Evolutionary conservation across 345 rosid species (phyloP).

Genomic region (Eucalyptus polybractea): DNA sequence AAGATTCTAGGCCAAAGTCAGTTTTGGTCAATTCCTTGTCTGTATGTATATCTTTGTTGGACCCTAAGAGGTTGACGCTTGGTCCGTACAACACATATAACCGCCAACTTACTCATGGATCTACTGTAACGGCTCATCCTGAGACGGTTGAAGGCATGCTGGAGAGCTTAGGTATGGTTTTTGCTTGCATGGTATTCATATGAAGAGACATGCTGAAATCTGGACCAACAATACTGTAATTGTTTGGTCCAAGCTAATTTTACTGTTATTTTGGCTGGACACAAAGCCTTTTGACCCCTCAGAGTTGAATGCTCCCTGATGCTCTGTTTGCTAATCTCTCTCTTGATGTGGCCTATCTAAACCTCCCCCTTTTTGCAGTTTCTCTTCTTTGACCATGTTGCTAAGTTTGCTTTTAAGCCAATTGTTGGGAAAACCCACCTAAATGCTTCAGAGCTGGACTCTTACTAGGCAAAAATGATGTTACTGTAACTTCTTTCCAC

Average conservation of each 20-base stretch:
- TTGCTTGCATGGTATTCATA: not conserved
- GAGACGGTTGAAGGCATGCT: constrained; percentile 86
- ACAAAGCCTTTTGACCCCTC: not conserved
- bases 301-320: not conserved
- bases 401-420: not conserved
- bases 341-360: not conserved
- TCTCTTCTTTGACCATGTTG: not conserved
- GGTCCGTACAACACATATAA: constrained; percentile 50
- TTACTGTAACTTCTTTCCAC: not conserved
- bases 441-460: not conserved
- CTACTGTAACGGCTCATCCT: constrained; percentile 38
- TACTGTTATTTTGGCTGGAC: not conserved
- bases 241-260: not conserved
- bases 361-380: not conserved
- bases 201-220: not conserved
- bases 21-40: constrained; percentile 81
- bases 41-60: constrained; percentile 83
- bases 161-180: constrained; percentile 63
- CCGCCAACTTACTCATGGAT: constrained; percentile 55
- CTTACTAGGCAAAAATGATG: not conserved
- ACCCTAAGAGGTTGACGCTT: constrained; percentile 67
- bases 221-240: not conserved
- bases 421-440: not conserved
- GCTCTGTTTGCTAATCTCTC: not conserved
- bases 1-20: constrained; percentile 80